These are phyloP conservation scores for Botrytis cinerea DNA, from an alignment of 2,329 filamentous ascomycete genomes.

Conservation along the genomic window DNA sequence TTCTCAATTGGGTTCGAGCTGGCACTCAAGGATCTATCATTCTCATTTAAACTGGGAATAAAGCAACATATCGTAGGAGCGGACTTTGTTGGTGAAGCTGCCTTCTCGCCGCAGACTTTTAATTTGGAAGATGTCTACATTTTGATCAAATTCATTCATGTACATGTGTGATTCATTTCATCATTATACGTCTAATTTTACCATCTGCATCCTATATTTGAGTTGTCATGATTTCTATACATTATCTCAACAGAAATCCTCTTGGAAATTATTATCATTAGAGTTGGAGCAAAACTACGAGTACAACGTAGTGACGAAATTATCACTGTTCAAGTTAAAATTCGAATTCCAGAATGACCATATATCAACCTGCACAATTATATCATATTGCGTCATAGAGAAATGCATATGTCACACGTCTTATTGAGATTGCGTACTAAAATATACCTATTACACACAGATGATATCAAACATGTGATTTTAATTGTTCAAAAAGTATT, in stretches of 20 bases:
- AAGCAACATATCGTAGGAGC: not conserved
- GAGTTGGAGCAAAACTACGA: not conserved
- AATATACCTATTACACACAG: not conserved
- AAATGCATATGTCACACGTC: not conserved
- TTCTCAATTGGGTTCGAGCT: not conserved
- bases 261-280: not conserved
- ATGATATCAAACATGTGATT: not conserved
- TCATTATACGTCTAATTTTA: not conserved
- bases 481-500: not conserved
- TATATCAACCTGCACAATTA: not conserved
- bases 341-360: not conserved
- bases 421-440: not conserved
- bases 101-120: not conserved
- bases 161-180: not conserved
- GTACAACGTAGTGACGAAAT: not conserved
- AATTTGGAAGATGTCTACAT: not conserved
- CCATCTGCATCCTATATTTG: not conserved
- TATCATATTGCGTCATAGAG: not conserved
- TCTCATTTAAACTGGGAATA: not conserved
- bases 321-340: not conserved
- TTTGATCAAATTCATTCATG: not conserved
- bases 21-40: not conserved
- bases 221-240: not conserved
- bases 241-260: not conserved
- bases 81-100: not conserved